Conservation (phyloP, 768 basidiomycete genomes). For the Brasilioporus rufonigricans region DNA sequence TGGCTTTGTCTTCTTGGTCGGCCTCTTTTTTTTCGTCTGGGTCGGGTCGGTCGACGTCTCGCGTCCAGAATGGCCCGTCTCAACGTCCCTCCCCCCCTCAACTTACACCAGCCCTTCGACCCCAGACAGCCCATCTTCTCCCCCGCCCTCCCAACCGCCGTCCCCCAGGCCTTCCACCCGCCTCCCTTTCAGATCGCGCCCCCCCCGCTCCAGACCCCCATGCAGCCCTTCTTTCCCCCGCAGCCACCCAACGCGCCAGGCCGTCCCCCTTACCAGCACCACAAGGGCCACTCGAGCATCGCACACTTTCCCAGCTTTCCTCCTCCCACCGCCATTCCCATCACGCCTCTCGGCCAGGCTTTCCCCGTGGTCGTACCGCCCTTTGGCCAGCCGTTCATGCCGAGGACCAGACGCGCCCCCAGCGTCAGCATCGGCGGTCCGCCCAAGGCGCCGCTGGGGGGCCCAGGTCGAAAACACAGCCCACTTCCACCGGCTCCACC, state of each 20-base stretch:
- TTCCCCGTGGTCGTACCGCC: constrained; percentile 52
- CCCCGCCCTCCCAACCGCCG: constrained; percentile 61
- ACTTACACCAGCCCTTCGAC: constrained; percentile 55
- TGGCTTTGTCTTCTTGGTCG: constrained; percentile 1
- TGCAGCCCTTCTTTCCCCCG: constrained; percentile 64
- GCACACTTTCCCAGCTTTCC: constrained; percentile 63
- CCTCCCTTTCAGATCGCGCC: constrained; percentile 43
- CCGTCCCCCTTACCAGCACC: constrained; percentile 50
- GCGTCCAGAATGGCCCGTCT: constrained; percentile 41
- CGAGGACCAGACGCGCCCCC: constrained; percentile 61
- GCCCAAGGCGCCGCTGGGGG: constrained; percentile 83
- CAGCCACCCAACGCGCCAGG: constrained; percentile 49
- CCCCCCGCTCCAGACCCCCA: constrained; percentile 62
- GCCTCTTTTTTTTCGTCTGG: not conserved
- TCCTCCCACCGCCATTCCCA: constrained; percentile 52
- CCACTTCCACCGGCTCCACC: constrained; percentile 47
- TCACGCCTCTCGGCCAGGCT: constrained; percentile 59
- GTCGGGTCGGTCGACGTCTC: not conserved
- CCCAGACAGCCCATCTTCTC: constrained; percentile 55
- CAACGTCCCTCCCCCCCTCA: constrained; percentile 52
- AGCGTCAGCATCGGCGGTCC: constrained; percentile 78
- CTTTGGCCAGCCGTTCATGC: constrained; percentile 51
- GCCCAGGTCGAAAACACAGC: constrained; percentile 73
- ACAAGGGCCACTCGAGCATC: constrained; percentile 56
- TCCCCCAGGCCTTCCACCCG: constrained; percentile 55